A percentile compares a stretch with the other conserved stretches of the same genome.
These are phyloP conservation scores for Aspergillus flavus DNA, from an alignment of 2,329 filamentous ascomycete species.

Conservation along the genomic window DNA sequence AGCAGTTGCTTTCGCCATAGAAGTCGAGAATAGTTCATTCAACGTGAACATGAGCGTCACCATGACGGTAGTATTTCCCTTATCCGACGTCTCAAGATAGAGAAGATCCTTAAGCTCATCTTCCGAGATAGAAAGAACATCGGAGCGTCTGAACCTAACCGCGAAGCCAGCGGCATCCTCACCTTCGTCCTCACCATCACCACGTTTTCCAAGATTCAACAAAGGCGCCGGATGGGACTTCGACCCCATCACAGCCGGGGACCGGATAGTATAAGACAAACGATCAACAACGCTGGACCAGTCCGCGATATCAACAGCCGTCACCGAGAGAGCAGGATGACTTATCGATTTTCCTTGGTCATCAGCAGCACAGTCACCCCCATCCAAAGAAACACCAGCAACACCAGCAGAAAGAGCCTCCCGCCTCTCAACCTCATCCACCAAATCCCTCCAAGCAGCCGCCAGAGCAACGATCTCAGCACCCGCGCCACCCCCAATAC, in stretches of 20 bases:
- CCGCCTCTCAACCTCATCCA: constrained; percentile 10
- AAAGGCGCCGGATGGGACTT: constrained; percentile 35
- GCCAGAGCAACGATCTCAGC: constrained; percentile 68
- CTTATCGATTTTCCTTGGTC: neutral
- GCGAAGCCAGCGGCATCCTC: constrained; percentile 20
- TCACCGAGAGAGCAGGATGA: constrained; percentile 48
- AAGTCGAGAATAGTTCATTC: constrained; percentile 87
- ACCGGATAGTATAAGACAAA: constrained; percentile 59
- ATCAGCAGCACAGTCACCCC: neutral
- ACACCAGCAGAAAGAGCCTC: constrained; percentile 17
- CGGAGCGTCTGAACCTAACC: constrained; percentile 51
- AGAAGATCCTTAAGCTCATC: constrained; percentile 42
- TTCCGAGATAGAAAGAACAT: constrained; percentile 51
- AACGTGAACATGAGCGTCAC: constrained; percentile 91
- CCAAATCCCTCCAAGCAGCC: constrained; percentile 51
- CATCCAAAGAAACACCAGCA: constrained; percentile 9
- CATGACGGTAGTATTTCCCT: constrained; percentile 48
- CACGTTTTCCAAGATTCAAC: neutral
- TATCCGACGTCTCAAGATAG: constrained; percentile 5
- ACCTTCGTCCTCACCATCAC: constrained; percentile 3
- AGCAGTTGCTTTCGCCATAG: constrained; percentile 72
- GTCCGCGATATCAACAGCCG: constrained; percentile 78
- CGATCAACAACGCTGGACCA: constrained; percentile 68
- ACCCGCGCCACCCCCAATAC: constrained; percentile 67
- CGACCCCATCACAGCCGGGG: constrained; percentile 30